A percentile compares a stretch with the other conserved stretches of the same genome.
phyloP scores from a whole-genome alignment of 2,329 filamentous ascomycete genomes.

The Fusarium zealandicum region DNA sequence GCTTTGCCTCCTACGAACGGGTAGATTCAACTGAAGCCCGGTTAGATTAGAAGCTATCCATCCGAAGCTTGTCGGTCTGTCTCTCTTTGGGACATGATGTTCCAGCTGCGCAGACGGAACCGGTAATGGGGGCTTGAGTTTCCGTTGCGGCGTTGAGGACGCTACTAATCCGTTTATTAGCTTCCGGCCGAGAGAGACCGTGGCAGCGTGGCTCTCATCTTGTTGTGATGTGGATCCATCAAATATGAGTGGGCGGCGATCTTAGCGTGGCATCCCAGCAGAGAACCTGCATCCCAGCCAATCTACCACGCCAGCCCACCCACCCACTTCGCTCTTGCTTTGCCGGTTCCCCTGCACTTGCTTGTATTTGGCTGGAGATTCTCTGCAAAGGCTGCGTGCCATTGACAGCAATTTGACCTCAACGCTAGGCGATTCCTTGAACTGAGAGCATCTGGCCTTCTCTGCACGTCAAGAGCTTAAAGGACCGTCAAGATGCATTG shows the following conservation, averaged over 20 bases:
- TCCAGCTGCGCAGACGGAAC: conserved; percentile 2
- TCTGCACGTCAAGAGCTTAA: conserved; percentile 1
- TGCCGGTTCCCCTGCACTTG: conserved; percentile 2
- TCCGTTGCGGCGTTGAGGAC: conserved; percentile 6
- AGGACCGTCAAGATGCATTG: not conserved
- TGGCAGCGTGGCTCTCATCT: not conserved
- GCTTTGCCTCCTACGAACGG: conserved; percentile 7
- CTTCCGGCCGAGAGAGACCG: conserved; percentile 11
- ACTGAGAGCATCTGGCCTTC: not conserved
- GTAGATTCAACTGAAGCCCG: not conserved
- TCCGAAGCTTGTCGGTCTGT: conserved; percentile 17
- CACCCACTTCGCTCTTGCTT: conserved; percentile 17
- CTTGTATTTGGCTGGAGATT: conserved; percentile 14
- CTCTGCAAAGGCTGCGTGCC: conserved; percentile 4
- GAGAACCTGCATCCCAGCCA: conserved; percentile 6
- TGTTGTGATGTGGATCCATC: conserved; percentile 7
- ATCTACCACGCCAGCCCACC: conserved; percentile 9
- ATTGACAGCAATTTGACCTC: conserved; percentile 7
- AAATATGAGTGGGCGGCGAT: conserved; percentile 31
- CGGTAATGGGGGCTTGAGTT: conserved; percentile 4
- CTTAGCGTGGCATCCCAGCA: conserved; percentile 32
- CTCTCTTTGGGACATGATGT: conserved; percentile 5
- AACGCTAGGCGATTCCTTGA: not conserved
- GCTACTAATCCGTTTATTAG: conserved; percentile 16
- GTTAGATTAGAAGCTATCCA: conserved; percentile 8